Conservation (phyloP, 164 flowering plant genomes). For the Liquidambar formosana region DNA sequence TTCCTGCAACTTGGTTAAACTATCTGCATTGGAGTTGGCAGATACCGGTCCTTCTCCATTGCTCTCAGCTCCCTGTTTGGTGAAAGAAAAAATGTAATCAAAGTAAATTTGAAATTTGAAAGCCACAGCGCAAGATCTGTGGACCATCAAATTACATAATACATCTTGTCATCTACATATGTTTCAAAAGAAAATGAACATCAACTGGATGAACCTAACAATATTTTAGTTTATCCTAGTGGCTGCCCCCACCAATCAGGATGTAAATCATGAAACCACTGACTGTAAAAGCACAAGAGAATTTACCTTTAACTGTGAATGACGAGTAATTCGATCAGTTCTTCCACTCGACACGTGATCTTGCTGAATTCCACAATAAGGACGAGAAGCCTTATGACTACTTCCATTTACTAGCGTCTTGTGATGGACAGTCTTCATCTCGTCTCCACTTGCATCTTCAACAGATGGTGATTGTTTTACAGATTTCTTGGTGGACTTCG, state of each 20-base stretch:
- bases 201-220: no score
- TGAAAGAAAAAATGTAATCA: not conserved
- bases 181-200: no score
- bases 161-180: no score
- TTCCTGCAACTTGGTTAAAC: constrained; percentile 24
- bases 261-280: no score
- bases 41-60: not conserved
- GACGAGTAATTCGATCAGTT: not conserved
- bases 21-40: constrained; percentile 1
- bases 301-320: no score
- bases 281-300: no score
- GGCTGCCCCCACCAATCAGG: no score
- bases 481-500: constrained; percentile 9
- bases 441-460: constrained; percentile 24
- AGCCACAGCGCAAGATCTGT: no score
- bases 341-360: constrained; percentile 11
- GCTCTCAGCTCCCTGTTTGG: constrained; percentile 2
- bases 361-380: constrained; percentile 10
- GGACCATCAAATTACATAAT: no score
- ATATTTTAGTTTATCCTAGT: no score
- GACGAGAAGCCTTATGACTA: constrained; percentile 8
- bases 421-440: constrained; percentile 8
- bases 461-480: constrained; percentile 23
- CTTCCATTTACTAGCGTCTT: constrained; percentile 8
- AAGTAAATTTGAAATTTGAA: not conserved